These are phyloP conservation scores for Fraxinus sp. DNA, from an alignment of 305 asterid species.

Conservation along the genomic window DNA sequence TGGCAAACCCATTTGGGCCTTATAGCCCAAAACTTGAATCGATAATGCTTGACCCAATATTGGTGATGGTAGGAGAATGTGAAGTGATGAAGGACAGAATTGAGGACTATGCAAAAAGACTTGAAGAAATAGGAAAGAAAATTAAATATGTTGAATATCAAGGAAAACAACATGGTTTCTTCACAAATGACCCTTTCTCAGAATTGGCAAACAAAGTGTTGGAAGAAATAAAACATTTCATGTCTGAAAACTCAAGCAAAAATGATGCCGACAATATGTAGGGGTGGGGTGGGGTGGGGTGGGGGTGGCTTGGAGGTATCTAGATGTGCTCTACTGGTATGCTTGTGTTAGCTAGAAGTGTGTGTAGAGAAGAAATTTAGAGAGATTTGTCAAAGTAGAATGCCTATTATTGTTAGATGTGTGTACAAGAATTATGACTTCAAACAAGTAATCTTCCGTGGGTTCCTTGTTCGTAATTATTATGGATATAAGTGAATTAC, in stretches of 20 bases:
- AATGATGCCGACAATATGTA: not conserved
- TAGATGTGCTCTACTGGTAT: not conserved
- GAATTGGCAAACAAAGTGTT: constrained; percentile 37
- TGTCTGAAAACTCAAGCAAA: constrained; percentile 21
- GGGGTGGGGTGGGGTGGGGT: not conserved
- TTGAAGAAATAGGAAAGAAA: constrained; percentile 41
- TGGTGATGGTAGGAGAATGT: constrained; percentile 52
- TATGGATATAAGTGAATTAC: not conserved
- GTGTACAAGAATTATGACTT: not conserved
- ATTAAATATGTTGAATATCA: constrained; percentile 38
- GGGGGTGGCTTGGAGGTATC: not conserved
- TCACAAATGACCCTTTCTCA: constrained; percentile 43
- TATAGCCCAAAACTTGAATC: constrained; percentile 43
- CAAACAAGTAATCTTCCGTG: not conserved
- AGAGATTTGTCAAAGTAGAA: not conserved
- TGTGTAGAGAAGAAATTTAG: not conserved
- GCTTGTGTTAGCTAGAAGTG: constrained; percentile 1
- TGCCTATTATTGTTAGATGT: not conserved
- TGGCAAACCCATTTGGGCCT: constrained; percentile 67
- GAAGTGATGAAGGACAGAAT: constrained; percentile 62
- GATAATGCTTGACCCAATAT: constrained; percentile 43
- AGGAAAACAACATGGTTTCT: constrained; percentile 61
- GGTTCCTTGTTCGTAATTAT: not conserved
- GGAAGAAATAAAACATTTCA: constrained; percentile 33
- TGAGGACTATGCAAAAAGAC: constrained; percentile 40